Conservation (phyloP, 306 rosid species). For the Inga leiocalycina region DNA sequence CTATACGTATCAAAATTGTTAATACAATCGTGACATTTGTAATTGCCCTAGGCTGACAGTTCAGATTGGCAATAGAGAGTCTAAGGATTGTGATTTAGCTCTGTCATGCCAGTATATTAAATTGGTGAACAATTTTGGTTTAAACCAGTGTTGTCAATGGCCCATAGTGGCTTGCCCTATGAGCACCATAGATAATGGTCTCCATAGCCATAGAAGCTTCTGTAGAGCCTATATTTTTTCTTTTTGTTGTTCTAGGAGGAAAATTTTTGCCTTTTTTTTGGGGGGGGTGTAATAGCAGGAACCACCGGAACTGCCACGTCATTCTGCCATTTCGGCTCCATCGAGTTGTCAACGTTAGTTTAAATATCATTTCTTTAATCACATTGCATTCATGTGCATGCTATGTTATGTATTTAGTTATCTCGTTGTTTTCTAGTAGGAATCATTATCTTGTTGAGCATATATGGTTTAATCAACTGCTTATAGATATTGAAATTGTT, state of each 20-base stretch:
- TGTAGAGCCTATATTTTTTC: background rate
- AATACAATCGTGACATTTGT: background rate
- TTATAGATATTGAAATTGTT: background rate
- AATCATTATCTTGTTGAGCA: background rate
- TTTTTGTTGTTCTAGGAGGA: background rate
- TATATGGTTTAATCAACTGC: slow-evolving; percentile 3
- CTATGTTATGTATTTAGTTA: background rate
- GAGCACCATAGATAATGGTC: background rate
- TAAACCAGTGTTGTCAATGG: background rate
- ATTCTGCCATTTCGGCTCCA: background rate
- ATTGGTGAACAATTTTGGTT: background rate
- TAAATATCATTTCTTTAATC: slow-evolving; percentile 7
- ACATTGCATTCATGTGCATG: background rate
- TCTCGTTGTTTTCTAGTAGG: background rate
- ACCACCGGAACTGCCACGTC: background rate
- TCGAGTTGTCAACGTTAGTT: background rate
- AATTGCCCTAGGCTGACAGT: background rate
- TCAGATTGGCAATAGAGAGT: background rate
- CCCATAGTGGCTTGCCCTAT: background rate
- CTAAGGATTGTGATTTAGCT: slow-evolving; percentile 12
- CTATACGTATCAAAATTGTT: background rate
- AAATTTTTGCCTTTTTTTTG: background rate
- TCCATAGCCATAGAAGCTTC: background rate
- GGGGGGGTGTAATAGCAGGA: background rate
- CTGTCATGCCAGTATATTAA: background rate